phyloP scores from a whole-genome alignment of 1,284 basidiomycete genomes.

The Schizopora paradoxa region DNA sequence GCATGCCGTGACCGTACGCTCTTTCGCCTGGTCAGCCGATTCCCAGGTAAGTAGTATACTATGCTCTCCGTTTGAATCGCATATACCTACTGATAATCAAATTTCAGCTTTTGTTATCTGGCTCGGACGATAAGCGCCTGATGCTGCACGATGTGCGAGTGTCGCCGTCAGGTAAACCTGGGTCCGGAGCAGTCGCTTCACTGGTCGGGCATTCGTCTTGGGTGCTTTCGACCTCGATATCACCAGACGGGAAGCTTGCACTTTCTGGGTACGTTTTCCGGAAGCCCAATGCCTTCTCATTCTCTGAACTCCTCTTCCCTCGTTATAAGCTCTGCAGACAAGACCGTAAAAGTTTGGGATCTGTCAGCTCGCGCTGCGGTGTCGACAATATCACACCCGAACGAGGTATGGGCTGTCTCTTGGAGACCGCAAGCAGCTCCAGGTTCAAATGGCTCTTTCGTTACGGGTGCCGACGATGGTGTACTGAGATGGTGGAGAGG shows the following conservation, averaged over 20 bases:
- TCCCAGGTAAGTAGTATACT: too few species aligned
- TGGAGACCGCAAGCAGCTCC: conserved; percentile 66
- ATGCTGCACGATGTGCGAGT: conserved; percentile 78
- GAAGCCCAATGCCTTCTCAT: background rate
- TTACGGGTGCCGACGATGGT: conserved; percentile 78
- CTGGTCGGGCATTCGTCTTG: conserved; percentile 82
- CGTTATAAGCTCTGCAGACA: conserved; percentile 72
- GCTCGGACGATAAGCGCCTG: conserved; percentile 84
- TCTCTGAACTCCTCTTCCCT: background rate
- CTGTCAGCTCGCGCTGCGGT: conserved; percentile 72
- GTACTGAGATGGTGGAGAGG: conserved; percentile 72
- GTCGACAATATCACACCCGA: conserved; percentile 69
- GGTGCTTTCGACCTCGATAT: conserved; percentile 77
- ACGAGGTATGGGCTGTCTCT: conserved; percentile 81
- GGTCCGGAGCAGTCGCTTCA: conserved; percentile 74
- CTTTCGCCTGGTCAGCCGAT: conserved; percentile 80
- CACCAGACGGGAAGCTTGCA: conserved; percentile 71
- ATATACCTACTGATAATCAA: background rate
- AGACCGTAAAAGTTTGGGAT: conserved; percentile 85
- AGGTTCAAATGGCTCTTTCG: conserved; percentile 62
- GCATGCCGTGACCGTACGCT: conserved; percentile 82
- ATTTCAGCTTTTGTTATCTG: conserved; percentile 71
- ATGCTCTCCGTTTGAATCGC: conserved; percentile 22
- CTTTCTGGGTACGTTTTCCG: conserved; percentile 64
- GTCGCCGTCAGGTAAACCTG: conserved; percentile 43